Conservation (phyloP, 164 flowering plant species). For the Chimonanthus salicifolius region DNA sequence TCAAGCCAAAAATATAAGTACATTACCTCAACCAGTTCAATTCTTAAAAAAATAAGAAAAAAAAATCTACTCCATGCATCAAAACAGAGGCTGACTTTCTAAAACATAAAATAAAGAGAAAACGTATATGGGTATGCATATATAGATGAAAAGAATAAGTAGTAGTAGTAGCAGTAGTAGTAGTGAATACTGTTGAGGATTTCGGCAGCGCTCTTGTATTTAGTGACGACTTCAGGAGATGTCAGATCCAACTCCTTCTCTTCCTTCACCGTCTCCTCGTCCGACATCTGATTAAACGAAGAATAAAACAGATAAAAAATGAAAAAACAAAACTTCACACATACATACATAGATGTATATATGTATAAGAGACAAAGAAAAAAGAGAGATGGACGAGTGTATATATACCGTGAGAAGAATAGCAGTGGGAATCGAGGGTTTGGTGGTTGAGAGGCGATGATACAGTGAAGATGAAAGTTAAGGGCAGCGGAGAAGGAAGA, state of each 20-base stretch:
- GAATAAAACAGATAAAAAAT: neutral
- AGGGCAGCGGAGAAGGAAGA: neutral
- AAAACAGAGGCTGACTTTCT: neutral
- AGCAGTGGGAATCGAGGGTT: neutral
- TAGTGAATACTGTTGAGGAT: conserved; percentile 58
- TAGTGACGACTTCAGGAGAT: conserved; percentile 84
- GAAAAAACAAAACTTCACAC: neutral
- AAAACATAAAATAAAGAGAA: neutral
- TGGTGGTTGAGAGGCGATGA: neutral
- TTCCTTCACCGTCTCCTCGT: conserved; percentile 72
- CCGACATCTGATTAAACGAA: conserved; percentile 49
- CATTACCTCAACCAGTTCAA: too few species aligned
- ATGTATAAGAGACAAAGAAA: neutral
- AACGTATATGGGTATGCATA: too few species aligned
- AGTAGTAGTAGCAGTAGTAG: neutral
- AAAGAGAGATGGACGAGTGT: neutral
- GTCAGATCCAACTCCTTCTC: conserved; percentile 94
- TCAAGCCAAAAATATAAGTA: neutral
- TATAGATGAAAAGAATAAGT: too few species aligned
- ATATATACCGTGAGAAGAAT: neutral
- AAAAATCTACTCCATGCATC: too few species aligned
- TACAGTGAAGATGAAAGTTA: neutral
- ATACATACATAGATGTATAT: neutral
- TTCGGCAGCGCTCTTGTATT: conserved; percentile 89
- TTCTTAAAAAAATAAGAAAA: too few species aligned